Evolutionary conservation across 2,329 filamentous ascomycete genomes (phyloP), one percentile per base, ranked within the genome.

Genomic region (Sordariomycetes sp.): DNA sequence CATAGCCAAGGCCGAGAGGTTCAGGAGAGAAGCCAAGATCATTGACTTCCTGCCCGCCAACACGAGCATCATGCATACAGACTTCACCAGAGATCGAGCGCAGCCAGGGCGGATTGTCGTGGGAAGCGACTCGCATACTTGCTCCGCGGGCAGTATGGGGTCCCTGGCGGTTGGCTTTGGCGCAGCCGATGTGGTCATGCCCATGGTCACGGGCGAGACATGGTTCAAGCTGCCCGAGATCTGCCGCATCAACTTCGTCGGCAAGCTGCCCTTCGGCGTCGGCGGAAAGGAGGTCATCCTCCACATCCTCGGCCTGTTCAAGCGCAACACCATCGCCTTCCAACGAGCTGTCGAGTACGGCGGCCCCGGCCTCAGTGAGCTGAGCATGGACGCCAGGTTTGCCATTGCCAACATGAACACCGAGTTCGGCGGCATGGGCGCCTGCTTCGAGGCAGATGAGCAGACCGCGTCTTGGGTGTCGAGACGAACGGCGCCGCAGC

Each of bases 401-500:
- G 63, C 63, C 1, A 63, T 68, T 33, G 49, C 53, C 15, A 68
- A 68, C 36, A 68, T 68, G 63, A 61, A 54, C 1, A 63, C 63
- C 7, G 42, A 64, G 39, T 58, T 65, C 35, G 59, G 61, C 2
- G 60, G 54, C 4, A 54, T 64, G 21, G 57, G 52, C 0, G 59
- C 56, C 2, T 46, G 59, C 3, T 64, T 60, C 33, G 54, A 54
- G 12, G 50, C 61, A 1, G 61, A 65, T 35, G 39, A 53, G n/a
- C 43, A 48, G 7, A 61, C 57, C 0, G 36, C 48, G 4, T 43
- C 45, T 0, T 64, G 53, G 28, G 43, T 64, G n/a, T 37, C 48
- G 4, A 38, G 43, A 5, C 46, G 60, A 9, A 49, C 47, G 15
- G 33, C 43, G 9, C 43, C 51, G 4, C 42, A 48, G 15, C 45